A percentile compares a stretch with the other conserved stretches of the same genome.
These are phyloP conservation scores for Acanthamoeba castellanii DNA, from an alignment of 208 protist species.

Conservation along the genomic window DNA sequence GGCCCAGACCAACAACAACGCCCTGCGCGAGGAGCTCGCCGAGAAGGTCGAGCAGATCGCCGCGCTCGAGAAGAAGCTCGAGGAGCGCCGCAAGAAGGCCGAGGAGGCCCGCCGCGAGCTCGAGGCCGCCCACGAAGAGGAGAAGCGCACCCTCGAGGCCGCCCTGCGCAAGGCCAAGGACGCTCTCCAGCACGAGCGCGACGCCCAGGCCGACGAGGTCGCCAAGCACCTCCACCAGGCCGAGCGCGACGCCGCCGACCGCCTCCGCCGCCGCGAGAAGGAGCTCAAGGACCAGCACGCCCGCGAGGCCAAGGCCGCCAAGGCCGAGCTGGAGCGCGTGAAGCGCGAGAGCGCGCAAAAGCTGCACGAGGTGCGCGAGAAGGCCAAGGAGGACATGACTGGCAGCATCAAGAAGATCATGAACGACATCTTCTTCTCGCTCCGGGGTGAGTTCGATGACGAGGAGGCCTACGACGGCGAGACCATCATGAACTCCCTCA, in stretches of 20 bases:
- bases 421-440: constrained; percentile 73
- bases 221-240: neutral
- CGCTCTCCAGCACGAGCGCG: constrained; percentile 31
- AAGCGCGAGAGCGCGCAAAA: neutral
- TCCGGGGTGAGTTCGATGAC: constrained; percentile 45
- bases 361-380: neutral
- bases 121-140: constrained; percentile 49
- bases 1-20: constrained; percentile 73
- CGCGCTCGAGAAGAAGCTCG: constrained; percentile 42
- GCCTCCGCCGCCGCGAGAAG: constrained; percentile 15
- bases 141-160: constrained; percentile 3
- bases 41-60: constrained; percentile 42
- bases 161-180: constrained; percentile 60
- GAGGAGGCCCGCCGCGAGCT: constrained; percentile 18
- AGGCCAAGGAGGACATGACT: constrained; percentile 43
- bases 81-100: constrained; percentile 38
- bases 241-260: neutral
- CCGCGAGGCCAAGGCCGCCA: neutral
- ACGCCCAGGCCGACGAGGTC: constrained; percentile 39
- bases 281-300: constrained; percentile 10
- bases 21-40: constrained; percentile 54
- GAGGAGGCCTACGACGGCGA: constrained; percentile 62
- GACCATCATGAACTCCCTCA: constrained; percentile 47
- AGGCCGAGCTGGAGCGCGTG: neutral
- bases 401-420: constrained; percentile 69